Evolutionary conservation across 1,284 basidiomycete genomes (phyloP), one percentile per base, ranked within the genome.

Genomic region (Ganoderma boninense): DNA sequence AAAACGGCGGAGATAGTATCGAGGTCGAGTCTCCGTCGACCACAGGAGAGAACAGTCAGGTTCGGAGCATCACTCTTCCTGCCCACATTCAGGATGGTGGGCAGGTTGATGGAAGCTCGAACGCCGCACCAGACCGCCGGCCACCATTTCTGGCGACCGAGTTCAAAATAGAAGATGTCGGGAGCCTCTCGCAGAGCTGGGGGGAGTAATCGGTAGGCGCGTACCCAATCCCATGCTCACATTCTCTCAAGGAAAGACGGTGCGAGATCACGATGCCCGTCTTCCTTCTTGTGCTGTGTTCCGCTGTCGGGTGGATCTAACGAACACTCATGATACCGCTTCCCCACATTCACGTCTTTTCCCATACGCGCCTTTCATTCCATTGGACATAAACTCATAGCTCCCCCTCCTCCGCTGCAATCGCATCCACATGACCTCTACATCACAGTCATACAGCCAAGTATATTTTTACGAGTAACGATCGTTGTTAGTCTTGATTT

Each of bases 141-240:
- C 54, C 66, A 62, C 69, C 76, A n/a, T 66, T 71, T 64, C 59
- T 69, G n/a, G 72, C 71, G 52, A 68, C 73, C 18, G 72, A 73
- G n/a, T 75, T 78, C 72, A 72, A 69, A 49, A 75, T 79, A 59
- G 74, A 74, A 62, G 77, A 76, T 65, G 77, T 79, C 56, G 79
- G 78, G 49, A 79, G 77, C 62, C 77, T 80, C 65, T 74, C 79
- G 26, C 76, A 78, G 66, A 80, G 79, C 69, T 80, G 79, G 79
- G 78, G 77, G 57, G 79, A 80, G 65, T 79, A 69, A 77, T 11
- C 18, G 23, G 49, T 43, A 29, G 35, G 13, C 40, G 65, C 52
- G n/a, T 20, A 42, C 10, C 35, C 52, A 40, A 40, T 40, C 11
- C 38, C 38, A 40, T 38, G 13, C 29, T 20, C 18, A 40, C 16